Evolutionary conservation across 176 grass and related monocot genomes (phyloP), one percentile per base, ranked within the genome.

Genomic region (Olyra latifolia): DNA sequence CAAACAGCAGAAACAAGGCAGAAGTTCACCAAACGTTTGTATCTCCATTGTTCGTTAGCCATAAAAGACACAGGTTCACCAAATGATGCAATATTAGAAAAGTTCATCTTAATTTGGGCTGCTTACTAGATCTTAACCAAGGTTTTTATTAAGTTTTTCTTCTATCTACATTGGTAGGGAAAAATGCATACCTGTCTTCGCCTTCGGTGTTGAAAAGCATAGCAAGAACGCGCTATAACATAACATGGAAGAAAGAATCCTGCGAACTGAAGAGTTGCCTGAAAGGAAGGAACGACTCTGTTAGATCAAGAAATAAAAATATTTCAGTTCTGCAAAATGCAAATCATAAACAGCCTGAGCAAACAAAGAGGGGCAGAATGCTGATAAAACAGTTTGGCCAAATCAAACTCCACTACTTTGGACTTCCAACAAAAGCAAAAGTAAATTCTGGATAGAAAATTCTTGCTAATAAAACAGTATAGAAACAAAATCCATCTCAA

Each of bases 171-270:
- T 59, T 55, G 50, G 38, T 20, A 38, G 24, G 30, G 25, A 59
- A 72, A 57, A 6, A 81, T 53, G 55, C 45, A 58, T 89, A 99
- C 96, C 90, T 89, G 92, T 84, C 87, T 90, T 76, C 93, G 84
- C 69, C 97, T 82, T 40, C 87, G 75, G 82, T 86, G 91, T 72
- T 93, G 87, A 45, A 93, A 87, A 71, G 88, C 65, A 35, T 93
- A 99, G 73, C 93, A 96, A 6, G 91, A 99, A 39, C 90, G 87
- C 15, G 91, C 88, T 82, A 95, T 96, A 52, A 99, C 90, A 85
- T 96, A 99, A 71, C 97, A 99, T 25, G 97, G 97, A 73, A 99
- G 82, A 62, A 99, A 89, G 79, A 99, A 89, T 19, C 88, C 97
- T 2, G 88, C 88, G 22, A 96, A 93, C 72, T 93, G 93, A 75